Percentiles rank a stretch among this genome's conserved stretches.
These are phyloP conservation scores for Metschnikowia henanensis DNA, from an alignment of 805 yeast genomes.

Conservation along the genomic window DNA sequence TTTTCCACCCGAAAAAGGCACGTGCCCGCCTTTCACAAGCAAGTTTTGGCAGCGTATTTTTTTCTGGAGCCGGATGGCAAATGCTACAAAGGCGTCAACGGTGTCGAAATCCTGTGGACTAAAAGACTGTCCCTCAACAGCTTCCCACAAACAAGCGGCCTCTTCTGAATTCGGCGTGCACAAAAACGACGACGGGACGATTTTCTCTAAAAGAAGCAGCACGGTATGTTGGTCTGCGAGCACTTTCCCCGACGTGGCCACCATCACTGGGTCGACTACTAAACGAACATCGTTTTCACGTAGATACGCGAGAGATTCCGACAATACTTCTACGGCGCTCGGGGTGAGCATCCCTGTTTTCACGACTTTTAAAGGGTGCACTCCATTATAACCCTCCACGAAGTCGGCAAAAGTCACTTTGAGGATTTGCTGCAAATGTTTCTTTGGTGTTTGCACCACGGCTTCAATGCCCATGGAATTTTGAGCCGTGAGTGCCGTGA, in stretches of 20 bases:
- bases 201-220: constrained; percentile 37
- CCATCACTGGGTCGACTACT: constrained; percentile 83
- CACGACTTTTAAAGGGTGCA: constrained; percentile 49
- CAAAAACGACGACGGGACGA: constrained; percentile 55
- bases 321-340: constrained; percentile 51
- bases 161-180: constrained; percentile 79
- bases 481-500: constrained; percentile 80
- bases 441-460: constrained; percentile 42
- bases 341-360: constrained; percentile 78
- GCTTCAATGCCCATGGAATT: constrained; percentile 54
- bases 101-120: constrained; percentile 14
- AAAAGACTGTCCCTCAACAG: constrained; percentile 20
- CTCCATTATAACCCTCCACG: constrained; percentile 28
- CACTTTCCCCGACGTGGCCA: constrained; percentile 72
- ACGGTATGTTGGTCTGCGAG: constrained; percentile 52
- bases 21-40: constrained; percentile 81
- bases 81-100: constrained; percentile 35
- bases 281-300: constrained; percentile 32
- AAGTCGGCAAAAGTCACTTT: constrained; percentile 59
- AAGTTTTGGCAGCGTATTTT: constrained; percentile 48
- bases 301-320: constrained; percentile 32
- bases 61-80: constrained; percentile 26
- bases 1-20: constrained; percentile 39
- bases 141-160: constrained; percentile 45
- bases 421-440: constrained; percentile 49